These are phyloP conservation scores for Globisporangium rhizosaccharum DNA, from an alignment of 352 stramenopile genomes.

Conservation along the genomic window DNA sequence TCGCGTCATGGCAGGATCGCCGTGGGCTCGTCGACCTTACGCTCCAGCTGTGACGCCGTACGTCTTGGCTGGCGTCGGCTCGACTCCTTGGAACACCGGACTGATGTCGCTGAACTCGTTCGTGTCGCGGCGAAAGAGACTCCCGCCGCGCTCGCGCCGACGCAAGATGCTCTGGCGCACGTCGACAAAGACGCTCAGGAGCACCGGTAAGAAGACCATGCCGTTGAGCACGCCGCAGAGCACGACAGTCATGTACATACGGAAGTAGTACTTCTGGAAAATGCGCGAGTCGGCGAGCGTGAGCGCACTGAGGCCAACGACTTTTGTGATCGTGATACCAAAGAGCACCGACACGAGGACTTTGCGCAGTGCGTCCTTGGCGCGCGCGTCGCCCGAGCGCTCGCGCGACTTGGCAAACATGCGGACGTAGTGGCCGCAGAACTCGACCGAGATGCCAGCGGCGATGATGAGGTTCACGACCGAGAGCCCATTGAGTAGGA, in stretches of 20 bases:
- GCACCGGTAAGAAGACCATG: constrained; percentile 52
- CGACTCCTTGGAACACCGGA: constrained; percentile 12
- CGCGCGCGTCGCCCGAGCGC: constrained; percentile 32
- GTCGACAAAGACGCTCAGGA: constrained; percentile 50
- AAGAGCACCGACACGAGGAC: constrained; percentile 75
- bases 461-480: constrained; percentile 79
- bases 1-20: too few relatives aligned
- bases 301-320: constrained; percentile 78
- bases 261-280: constrained; percentile 90
- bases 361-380: constrained; percentile 38
- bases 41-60: too few relatives aligned
- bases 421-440: constrained; percentile 65
- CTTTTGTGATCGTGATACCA: constrained; percentile 86
- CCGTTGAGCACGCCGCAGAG: constrained; percentile 77
- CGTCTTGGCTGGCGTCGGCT: neutral
- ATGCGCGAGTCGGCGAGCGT: constrained; percentile 78
- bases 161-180: constrained; percentile 26
- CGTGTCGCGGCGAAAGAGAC: neutral
- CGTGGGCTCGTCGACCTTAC: too few relatives aligned
- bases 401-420: constrained; percentile 48
- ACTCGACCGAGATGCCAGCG: constrained; percentile 71
- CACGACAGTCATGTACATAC: constrained; percentile 85
- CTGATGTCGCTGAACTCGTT: constrained; percentile 16
- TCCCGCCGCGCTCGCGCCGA: constrained; percentile 11
- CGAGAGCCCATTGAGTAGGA: constrained; percentile 77